Conservation (phyloP, 768 basidiomycete species). For the Lyophyllum semitale region DNA sequence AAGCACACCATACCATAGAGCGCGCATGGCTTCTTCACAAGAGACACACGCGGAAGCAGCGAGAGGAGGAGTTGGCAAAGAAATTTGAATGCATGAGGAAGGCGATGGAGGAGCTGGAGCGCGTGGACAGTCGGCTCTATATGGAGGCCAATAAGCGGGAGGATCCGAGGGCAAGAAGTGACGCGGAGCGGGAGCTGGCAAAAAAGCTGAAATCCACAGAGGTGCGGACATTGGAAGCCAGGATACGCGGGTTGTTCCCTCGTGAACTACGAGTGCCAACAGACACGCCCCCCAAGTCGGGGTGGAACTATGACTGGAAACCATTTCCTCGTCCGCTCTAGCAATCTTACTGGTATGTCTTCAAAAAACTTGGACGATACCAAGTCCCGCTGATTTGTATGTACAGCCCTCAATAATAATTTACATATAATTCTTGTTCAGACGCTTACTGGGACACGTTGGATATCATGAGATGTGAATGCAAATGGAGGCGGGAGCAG, state of each 20-base stretch:
- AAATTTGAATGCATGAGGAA: conserved; percentile 81
- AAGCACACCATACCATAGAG: conserved; percentile 91
- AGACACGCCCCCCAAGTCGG: conserved; percentile 78
- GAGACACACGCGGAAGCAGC: conserved; percentile 69
- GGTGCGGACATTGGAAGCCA: conserved; percentile 71
- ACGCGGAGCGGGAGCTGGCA: conserved; percentile 56
- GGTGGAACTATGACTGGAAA: conserved; percentile 90
- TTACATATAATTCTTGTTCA: neutral
- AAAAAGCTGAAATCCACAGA: conserved; percentile 68
- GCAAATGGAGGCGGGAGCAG: neutral
- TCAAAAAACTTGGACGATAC: neutral
- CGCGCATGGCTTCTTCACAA: conserved; percentile 86
- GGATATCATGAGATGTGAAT: neutral
- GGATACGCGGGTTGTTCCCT: conserved; percentile 82
- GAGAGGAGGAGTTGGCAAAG: conserved; percentile 67
- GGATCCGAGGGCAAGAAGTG: conserved; percentile 67
- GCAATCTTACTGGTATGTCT: conserved; percentile 18
- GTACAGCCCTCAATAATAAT: neutral
- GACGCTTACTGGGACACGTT: neutral
- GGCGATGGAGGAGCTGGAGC: conserved; percentile 82
- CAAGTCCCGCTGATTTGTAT: neutral
- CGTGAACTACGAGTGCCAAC: conserved; percentile 84
- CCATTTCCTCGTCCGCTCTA: conserved; percentile 58
- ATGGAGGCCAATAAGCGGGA: conserved; percentile 73
- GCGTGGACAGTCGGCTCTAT: conserved; percentile 59